Conservation (phyloP, 345 rosid genomes). For the Gossypium turneri region DNA sequence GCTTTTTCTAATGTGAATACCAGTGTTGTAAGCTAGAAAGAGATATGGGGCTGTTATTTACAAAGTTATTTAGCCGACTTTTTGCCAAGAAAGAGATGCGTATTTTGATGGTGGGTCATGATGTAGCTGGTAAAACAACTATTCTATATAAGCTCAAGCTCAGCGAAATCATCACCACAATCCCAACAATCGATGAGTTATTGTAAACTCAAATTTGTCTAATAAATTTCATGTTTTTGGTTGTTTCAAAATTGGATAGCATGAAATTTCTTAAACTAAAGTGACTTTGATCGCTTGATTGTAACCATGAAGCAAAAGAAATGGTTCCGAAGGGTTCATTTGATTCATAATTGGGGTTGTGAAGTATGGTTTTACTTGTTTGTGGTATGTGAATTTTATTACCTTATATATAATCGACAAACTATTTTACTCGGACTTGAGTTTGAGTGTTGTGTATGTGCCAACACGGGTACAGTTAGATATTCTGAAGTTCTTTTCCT, state of each 20-base stretch:
- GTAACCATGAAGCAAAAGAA: not conserved
- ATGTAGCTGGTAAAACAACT: slow-evolving; percentile 37
- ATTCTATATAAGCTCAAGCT: slow-evolving; percentile 78
- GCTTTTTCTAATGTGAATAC: not conserved
- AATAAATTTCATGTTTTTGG: not conserved
- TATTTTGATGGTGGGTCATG: too few species aligned
- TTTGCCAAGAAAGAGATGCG: too few species aligned
- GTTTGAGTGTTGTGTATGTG: too few species aligned
- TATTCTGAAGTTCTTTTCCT: too few species aligned
- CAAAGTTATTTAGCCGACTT: slow-evolving; percentile 35
- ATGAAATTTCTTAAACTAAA: not conserved
- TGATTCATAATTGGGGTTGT: not conserved
- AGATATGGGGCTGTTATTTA: slow-evolving; percentile 53
- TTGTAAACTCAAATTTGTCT: not conserved
- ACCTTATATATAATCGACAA: not conserved
- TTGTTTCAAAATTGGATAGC: not conserved
- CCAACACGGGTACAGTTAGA: too few species aligned
- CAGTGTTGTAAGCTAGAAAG: not conserved
- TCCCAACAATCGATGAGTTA: slow-evolving; percentile 64
- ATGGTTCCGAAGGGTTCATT: not conserved
- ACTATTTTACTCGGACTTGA: not conserved
- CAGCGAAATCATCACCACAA: slow-evolving; percentile 73
- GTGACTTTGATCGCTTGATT: not conserved
- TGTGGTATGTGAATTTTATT: not conserved
- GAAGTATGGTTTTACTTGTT: not conserved